Percentiles rank a stretch among this genome's conserved stretches.
Evolutionary conservation across 352 stramenopile genomes (phyloP).

Genomic region (Plasmopara halstedii): DNA sequence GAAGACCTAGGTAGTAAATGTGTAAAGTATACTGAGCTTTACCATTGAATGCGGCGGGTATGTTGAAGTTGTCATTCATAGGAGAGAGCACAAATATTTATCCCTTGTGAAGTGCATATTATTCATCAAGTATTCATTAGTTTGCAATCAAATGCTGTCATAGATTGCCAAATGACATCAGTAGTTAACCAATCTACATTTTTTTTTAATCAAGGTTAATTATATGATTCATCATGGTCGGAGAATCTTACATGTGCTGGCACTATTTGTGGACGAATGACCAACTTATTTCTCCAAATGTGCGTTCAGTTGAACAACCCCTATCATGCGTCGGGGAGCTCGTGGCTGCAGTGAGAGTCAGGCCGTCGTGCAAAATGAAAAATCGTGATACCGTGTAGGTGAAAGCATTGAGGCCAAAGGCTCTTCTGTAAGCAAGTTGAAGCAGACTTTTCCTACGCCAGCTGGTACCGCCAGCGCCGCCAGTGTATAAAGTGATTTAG

Average conservation of each 20-base stretch:
- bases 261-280: no score
- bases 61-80: slow-evolving; percentile 10
- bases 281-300: no score
- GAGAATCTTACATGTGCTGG: no score
- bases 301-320: no score
- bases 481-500: slow-evolving; percentile 10
- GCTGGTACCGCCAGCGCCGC: not conserved
- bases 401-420: slow-evolving; percentile 1
- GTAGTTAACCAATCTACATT: not conserved
- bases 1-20: slow-evolving; percentile 4
- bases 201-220: not conserved
- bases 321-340: no score
- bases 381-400: slow-evolving; percentile 6
- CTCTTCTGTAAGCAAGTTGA: slow-evolving; percentile 21
- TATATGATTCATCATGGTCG: no score
- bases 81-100: not conserved
- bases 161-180: no score
- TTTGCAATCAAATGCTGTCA: no score
- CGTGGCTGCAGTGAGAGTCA: not conserved
- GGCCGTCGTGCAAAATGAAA: slow-evolving; percentile 1
- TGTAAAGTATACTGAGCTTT: slow-evolving; percentile 8
- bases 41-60: not conserved
- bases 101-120: not conserved
- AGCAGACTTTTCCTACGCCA: slow-evolving; percentile 7
- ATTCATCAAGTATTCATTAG: no score